These are phyloP conservation scores for Boechera stricta DNA, from an alignment of 345 rosid genomes.

Conservation along the genomic window DNA sequence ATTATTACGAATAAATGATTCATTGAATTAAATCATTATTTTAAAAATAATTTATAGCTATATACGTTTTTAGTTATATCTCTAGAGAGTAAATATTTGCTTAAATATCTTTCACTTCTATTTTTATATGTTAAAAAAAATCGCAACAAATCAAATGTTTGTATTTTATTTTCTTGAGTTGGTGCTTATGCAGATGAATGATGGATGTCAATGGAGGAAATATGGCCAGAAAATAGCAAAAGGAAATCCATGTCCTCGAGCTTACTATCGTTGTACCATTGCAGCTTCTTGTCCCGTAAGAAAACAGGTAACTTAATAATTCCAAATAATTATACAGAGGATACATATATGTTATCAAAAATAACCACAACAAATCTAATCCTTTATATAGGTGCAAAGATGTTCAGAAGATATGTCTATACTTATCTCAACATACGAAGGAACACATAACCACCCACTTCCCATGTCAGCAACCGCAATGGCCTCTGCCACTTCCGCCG, in stretches of 20 bases:
- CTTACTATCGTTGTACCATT: slow-evolving; percentile 90
- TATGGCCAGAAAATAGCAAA: slow-evolving; percentile 93
- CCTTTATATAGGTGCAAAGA: slow-evolving; percentile 74
- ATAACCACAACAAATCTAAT: background rate
- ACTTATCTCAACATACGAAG: slow-evolving; percentile 90
- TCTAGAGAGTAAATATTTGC: background rate
- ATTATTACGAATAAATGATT: background rate
- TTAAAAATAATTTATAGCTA: too few relatives aligned
- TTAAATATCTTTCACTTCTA: background rate
- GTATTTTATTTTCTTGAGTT: slow-evolving; percentile 3
- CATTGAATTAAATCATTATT: background rate
- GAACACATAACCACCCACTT: slow-evolving; percentile 93
- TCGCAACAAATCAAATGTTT: background rate
- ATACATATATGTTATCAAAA: background rate
- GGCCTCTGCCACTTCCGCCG: slow-evolving; percentile 96
- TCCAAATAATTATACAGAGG: background rate
- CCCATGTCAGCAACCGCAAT: slow-evolving; percentile 88
- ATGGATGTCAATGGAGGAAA: slow-evolving; percentile 98
- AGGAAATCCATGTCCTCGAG: slow-evolving; percentile 98
- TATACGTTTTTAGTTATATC: background rate
- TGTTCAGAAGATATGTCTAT: slow-evolving; percentile 84
- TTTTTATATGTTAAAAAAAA: background rate
- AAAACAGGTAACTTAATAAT: slow-evolving; percentile 66
- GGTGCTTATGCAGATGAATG: slow-evolving; percentile 67
- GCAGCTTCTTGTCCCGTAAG: slow-evolving; percentile 88